These are phyloP conservation scores for Acanthamoeba divionensis DNA, from an alignment of 208 protist genomes.

Conservation along the genomic window DNA sequence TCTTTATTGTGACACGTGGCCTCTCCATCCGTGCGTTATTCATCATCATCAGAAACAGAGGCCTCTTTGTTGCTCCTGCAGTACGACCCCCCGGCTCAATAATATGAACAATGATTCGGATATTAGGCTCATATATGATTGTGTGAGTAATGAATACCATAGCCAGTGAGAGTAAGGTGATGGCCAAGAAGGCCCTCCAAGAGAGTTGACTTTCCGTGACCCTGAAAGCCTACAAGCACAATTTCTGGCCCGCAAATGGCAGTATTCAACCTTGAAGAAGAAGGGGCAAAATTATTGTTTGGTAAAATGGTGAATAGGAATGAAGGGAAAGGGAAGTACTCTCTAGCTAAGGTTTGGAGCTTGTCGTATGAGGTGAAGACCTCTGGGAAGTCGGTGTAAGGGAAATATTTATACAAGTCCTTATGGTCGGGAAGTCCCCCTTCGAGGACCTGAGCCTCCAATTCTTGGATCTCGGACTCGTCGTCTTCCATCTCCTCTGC, in stretches of 20 bases:
- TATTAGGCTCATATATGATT: no score
- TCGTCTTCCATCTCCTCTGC: slow-evolving; percentile 50
- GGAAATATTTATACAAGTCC: slow-evolving; percentile 49
- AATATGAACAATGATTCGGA: no score
- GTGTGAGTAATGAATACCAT: not conserved
- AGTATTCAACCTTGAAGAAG: slow-evolving; percentile 58
- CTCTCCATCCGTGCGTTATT: slow-evolving; percentile 59
- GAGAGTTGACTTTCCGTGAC: slow-evolving; percentile 61
- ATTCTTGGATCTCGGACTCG: slow-evolving; percentile 47
- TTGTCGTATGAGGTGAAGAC: slow-evolving; percentile 68
- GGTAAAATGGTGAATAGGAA: no score
- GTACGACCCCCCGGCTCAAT: no score
- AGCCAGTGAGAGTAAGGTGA: slow-evolving; percentile 20
- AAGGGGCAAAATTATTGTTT: no score
- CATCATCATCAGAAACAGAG: slow-evolving; percentile 58
- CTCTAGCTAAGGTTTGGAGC: slow-evolving; percentile 65
- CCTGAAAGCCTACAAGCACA: slow-evolving; percentile 63
- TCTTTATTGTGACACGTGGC: slow-evolving; percentile 66
- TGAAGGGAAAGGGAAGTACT: slow-evolving; percentile 45
- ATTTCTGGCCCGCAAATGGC: slow-evolving; percentile 60
- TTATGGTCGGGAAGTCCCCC: not conserved
- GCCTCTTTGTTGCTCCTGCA: slow-evolving; percentile 37
- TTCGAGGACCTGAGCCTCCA: slow-evolving; percentile 7
- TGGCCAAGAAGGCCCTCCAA: slow-evolving; percentile 68
- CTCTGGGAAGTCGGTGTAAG: slow-evolving; percentile 42